Evolutionary conservation across 345 rosid genomes (phyloP).

Genomic region (Aegle marmelos): DNA sequence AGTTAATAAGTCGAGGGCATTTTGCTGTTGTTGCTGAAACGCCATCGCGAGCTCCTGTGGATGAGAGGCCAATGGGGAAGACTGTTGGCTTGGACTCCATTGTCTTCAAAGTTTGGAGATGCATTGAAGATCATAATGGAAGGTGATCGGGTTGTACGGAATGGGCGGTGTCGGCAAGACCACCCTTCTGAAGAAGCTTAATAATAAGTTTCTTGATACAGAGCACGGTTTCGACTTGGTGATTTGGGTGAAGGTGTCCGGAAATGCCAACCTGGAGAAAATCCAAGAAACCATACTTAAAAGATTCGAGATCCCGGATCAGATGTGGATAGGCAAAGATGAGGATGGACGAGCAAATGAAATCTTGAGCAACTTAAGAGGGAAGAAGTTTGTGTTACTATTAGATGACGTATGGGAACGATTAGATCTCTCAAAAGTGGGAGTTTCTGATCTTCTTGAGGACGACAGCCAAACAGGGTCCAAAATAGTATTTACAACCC

Average conservation of each 20-base stretch:
- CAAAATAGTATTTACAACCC: conserved; percentile 30
- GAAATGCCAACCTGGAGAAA: background rate
- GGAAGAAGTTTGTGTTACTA: conserved; percentile 22
- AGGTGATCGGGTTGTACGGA: background rate
- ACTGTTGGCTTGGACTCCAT: background rate
- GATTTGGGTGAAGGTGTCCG: background rate
- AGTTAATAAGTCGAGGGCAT: background rate
- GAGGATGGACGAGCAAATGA: background rate
- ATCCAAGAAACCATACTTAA: background rate
- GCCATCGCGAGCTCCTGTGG: background rate
- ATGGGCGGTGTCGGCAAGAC: conserved; percentile 10
- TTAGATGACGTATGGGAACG: conserved; percentile 4
- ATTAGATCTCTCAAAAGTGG: background rate
- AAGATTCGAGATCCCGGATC: background rate
- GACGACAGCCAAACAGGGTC: background rate
- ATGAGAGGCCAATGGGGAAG: background rate
- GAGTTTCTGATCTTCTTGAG: conserved; percentile 19
- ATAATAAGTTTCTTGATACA: background rate
- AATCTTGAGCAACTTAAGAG: background rate
- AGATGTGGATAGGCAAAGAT: background rate
- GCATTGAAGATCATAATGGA: background rate
- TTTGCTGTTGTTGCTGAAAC: background rate
- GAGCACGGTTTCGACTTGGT: background rate
- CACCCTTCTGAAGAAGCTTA: conserved; percentile 2
- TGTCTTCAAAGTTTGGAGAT: background rate